Evolutionary conservation across 768 basidiomycete genomes (phyloP), one percentile per base, ranked within the genome.

Genomic region (Mycena latifolia): DNA sequence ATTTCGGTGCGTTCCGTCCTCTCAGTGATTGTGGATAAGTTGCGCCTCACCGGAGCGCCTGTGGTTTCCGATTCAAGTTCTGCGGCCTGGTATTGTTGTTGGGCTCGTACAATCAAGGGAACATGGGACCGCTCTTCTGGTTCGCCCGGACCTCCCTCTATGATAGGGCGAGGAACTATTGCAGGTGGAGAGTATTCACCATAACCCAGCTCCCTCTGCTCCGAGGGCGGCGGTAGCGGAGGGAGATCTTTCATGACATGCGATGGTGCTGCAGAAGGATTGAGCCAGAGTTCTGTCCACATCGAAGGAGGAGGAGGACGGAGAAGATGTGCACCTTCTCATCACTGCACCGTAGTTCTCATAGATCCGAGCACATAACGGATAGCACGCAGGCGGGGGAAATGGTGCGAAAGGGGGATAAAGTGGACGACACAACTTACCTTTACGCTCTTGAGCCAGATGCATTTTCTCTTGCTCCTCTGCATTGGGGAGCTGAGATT

Each of bases 361-460:
- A 73, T 74, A 75, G 72, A 51, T 62, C 71, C 67, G 69, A 69
- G 61, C 57, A 67, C 50, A 65, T 41, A 48, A 47, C 37, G 28
- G 54, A 60, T 45, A 55, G 73, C 70, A 73, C 72, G 77, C 75
- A 69, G 74, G 70, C 77, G 73, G 58, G 73, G 68, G 70, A 69
- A 75, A 74, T 55, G 67, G 71, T 62, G 72, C 55, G 50, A 67
- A 71, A 66, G 39, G 48, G 63, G 66, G 45, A 53, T 78, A 72
- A 41, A 55, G 24, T 25, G 24, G 68, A 63, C 71, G 72, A 51
- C 54, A 69, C 74, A 69, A 84, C 94, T 92, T 82, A 96, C 95
- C 96, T 92, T 90, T 92, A 71, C 92, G 89, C 74, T 93, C 92
- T 71, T 81, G 85, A 27, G 89, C 90, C 53, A 83, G 80, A 48